phyloP scores from a whole-genome alignment of 2,329 filamentous ascomycete genomes.

The Diplodia scrobiculata region DNA sequence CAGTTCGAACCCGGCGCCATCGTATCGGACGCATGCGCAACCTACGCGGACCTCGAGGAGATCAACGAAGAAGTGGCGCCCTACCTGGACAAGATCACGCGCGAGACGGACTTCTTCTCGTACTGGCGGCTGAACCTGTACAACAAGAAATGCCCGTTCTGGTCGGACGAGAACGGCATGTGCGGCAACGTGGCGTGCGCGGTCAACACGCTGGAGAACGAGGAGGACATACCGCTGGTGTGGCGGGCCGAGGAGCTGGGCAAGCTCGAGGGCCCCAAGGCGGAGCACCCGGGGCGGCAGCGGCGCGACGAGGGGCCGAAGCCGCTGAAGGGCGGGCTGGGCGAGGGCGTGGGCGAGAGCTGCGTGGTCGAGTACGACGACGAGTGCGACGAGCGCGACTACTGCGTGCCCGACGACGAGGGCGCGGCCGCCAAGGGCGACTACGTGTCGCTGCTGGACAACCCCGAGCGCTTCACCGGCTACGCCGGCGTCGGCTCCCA shows the following conservation, averaged over 20 bases:
- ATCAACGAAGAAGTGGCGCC: constrained; percentile 78
- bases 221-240: constrained; percentile 86
- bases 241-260: constrained; percentile 92
- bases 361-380: constrained; percentile 98
- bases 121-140: constrained; percentile 95
- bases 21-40: constrained; percentile 91
- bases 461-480: constrained; percentile 93
- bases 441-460: constrained; percentile 91
- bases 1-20: constrained; percentile 87
- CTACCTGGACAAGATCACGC: constrained; percentile 76
- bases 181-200: constrained; percentile 97
- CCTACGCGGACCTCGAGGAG: constrained; percentile 83
- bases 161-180: constrained; percentile 88
- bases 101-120: constrained; percentile 93
- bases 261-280: constrained; percentile 86
- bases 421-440: constrained; percentile 83
- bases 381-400: constrained; percentile 94
- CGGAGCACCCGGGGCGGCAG: constrained; percentile 79
- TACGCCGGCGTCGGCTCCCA: constrained; percentile 82
- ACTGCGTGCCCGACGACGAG: constrained; percentile 95
- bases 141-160: constrained; percentile 93
- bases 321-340: constrained; percentile 79
- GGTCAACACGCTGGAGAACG: constrained; percentile 91
- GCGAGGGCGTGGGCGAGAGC: constrained; percentile 86
- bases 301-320: constrained; percentile 68